Evolutionary conservation across 2,329 filamentous ascomycete species (phyloP).

Genomic region (Colletotrichum sojae): DNA sequence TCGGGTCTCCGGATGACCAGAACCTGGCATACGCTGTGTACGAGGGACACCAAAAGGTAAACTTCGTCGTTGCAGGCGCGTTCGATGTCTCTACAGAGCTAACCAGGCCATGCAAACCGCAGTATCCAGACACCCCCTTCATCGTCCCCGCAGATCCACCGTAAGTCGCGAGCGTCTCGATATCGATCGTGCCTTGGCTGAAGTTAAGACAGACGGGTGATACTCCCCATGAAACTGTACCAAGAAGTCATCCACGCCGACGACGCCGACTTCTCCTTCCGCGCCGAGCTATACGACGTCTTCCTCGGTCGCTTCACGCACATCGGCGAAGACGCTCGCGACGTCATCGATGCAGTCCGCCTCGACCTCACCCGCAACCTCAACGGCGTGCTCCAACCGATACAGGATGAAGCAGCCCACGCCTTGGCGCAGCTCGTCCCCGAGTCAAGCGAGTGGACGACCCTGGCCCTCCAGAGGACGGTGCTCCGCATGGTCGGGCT

Average conservation of each 20-base stretch:
- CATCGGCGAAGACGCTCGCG: conserved; percentile 22
- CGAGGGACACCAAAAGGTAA: conserved; percentile 27
- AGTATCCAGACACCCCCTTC: conserved; percentile 35
- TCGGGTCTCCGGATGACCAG: conserved; percentile 19
- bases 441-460: conserved; percentile 39
- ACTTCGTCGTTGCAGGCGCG: too few relatives aligned
- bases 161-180: background rate
- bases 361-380: conserved; percentile 29
- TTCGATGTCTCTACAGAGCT: too few relatives aligned
- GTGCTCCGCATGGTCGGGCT: conserved; percentile 47
- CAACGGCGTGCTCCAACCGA: conserved; percentile 15
- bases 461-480: conserved; percentile 42
- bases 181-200: background rate
- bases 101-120: background rate
- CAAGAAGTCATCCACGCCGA: conserved; percentile 33
- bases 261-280: conserved; percentile 29
- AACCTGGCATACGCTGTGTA: conserved; percentile 12
- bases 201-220: conserved; percentile 14
- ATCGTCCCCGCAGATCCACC: conserved; percentile 27
- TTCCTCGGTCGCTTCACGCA: conserved; percentile 41
- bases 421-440: conserved; percentile 24
- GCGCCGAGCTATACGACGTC: conserved; percentile 36
- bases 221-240: conserved; percentile 35
- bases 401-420: conserved; percentile 35
- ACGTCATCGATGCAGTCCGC: conserved; percentile 28